Base-by-base conservation (phyloP, 148 eudicot species). In the Amaranthus hypochondriacus region DNA sequence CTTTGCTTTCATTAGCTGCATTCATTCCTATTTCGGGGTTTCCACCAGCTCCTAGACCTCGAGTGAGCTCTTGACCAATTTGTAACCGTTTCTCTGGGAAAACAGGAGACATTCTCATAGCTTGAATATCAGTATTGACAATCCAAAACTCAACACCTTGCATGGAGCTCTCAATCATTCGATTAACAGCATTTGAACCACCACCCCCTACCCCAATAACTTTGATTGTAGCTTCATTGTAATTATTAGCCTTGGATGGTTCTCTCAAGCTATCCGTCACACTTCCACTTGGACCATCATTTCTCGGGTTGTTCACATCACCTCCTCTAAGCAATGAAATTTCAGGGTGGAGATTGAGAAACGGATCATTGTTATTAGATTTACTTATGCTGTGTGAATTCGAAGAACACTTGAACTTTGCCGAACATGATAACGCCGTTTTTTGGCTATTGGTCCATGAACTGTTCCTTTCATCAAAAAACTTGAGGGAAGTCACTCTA, bases 171-270 rank as follows among this genome's bases (percentile, higher is more conserved):
- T 95, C 97, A 7, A 95, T 92, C 99, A 95, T 92, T 4, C 99
- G 89, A 80, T 95, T 95, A 62, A 95, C 99, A 13, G 97, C 99
- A 84, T 95, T 92, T 1, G 99, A 95, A 68, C 99, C 99, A 56
- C 99, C 99, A 69, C 99, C 99, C 52, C 99, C 99, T 68, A 95
- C 96, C 48, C 99, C 99, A 78, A 95, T 82, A 65, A 95, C 99
- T 84, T 95, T 95, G 71, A 95, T 95, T 71, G 85, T 95, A 21
- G 99, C 99, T 81, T 80, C 96, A 75, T 86, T 92, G 68, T 70
- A 85, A 74, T 80, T 81, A 72, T 66, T 84, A 66, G 73, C 70
- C 78, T 53, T 67, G 14, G 89, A 48, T 8, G 84, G 57, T 57
- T 90, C 90, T 74, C 80, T 81, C 62, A 85, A 73, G 66, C 78